Percentiles rank a stretch among this genome's conserved stretches.
Evolutionary conservation across 805 yeast genomes (phyloP).

Genomic region (Metschnikowia corniflorae): DNA sequence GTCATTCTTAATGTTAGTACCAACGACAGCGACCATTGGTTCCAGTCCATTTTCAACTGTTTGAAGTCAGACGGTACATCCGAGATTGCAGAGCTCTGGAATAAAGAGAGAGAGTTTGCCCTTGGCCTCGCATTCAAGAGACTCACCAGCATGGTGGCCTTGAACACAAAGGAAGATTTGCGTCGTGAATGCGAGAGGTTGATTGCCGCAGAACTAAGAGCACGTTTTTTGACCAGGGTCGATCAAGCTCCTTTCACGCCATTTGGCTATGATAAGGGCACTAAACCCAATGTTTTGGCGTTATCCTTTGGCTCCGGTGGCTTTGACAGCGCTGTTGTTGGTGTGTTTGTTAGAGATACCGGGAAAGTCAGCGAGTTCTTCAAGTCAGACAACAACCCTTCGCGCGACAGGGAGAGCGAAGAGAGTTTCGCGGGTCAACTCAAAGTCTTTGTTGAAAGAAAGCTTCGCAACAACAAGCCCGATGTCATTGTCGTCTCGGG

Average conservation of each 20-base stretch:
- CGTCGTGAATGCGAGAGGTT: slow-evolving; percentile 71
- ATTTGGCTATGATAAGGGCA: slow-evolving; percentile 69
- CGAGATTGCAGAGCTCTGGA: slow-evolving; percentile 77
- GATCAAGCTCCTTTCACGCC: slow-evolving; percentile 96
- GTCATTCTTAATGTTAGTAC: slow-evolving; percentile 60
- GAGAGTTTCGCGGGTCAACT: slow-evolving; percentile 58
- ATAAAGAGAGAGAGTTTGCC: slow-evolving; percentile 63
- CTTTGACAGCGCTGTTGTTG: slow-evolving; percentile 80
- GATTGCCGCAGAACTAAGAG: slow-evolving; percentile 67
- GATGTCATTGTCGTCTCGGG: slow-evolving; percentile 92
- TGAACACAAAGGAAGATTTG: slow-evolving; percentile 79
- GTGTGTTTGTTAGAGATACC: slow-evolving; percentile 70
- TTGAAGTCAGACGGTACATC: slow-evolving; percentile 76
- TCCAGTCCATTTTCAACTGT: slow-evolving; percentile 42
- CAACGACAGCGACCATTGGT: slow-evolving; percentile 42
- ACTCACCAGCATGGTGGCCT: slow-evolving; percentile 61
- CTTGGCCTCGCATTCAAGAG: slow-evolving; percentile 65
- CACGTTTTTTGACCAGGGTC: slow-evolving; percentile 61
- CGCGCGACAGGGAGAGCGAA: slow-evolving; percentile 42
- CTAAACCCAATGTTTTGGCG: slow-evolving; percentile 80
- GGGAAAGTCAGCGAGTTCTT: slow-evolving; percentile 75
- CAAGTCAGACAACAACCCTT: slow-evolving; percentile 73
- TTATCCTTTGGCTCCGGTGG: slow-evolving; percentile 85
- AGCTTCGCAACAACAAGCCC: slow-evolving; percentile 53
- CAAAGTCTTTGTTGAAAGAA: slow-evolving; percentile 59